Percentiles rank a stretch among this genome's conserved stretches.
These are phyloP conservation scores for Dictyophora rubrovolvata DNA, from an alignment of 768 basidiomycete genomes.

Conservation along the genomic window DNA sequence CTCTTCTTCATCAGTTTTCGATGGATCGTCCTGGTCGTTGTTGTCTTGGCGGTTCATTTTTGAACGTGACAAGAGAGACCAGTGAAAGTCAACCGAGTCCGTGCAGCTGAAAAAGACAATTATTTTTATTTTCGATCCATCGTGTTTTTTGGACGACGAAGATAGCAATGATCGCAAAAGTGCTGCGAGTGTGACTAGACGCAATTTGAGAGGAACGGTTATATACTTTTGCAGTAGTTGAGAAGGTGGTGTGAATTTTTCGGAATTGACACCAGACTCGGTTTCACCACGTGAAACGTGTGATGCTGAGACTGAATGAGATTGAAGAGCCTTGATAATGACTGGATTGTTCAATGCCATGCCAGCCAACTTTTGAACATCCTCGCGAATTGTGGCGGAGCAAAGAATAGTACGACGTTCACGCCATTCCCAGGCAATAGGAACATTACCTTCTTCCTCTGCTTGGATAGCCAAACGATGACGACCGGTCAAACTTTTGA, in stretches of 20 bases:
- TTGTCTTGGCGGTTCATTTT: slow-evolving; percentile 42
- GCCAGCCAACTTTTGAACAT: slow-evolving; percentile 89
- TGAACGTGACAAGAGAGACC: slow-evolving; percentile 68
- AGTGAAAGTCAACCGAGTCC: slow-evolving; percentile 97
- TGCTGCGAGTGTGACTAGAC: slow-evolving; percentile 85
- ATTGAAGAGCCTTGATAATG: slow-evolving; percentile 67
- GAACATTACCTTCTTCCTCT: slow-evolving; percentile 49
- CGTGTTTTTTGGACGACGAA: slow-evolving; percentile 34
- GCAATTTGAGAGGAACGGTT: slow-evolving; percentile 82
- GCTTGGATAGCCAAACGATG: slow-evolving; percentile 62
- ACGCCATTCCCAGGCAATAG: slow-evolving; percentile 78
- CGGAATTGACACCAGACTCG: slow-evolving; percentile 17
- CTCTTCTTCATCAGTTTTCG: slow-evolving; percentile 18
- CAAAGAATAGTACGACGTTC: slow-evolving; percentile 82
- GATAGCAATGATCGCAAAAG: slow-evolving; percentile 73
- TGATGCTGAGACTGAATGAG: neutral
- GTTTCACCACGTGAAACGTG: neutral
- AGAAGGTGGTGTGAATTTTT: slow-evolving; percentile 85
- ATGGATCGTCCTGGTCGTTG: slow-evolving; percentile 18
- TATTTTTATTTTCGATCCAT: slow-evolving; percentile 48
- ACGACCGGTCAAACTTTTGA: slow-evolving; percentile 79
- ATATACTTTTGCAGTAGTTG: slow-evolving; percentile 90
- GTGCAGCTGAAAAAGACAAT: slow-evolving; percentile 97
- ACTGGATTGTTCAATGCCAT: slow-evolving; percentile 68
- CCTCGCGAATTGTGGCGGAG: slow-evolving; percentile 92